Evolutionary conservation across 164 flowering plant genomes (phyloP).

Genomic region (Platanus orientalis): DNA sequence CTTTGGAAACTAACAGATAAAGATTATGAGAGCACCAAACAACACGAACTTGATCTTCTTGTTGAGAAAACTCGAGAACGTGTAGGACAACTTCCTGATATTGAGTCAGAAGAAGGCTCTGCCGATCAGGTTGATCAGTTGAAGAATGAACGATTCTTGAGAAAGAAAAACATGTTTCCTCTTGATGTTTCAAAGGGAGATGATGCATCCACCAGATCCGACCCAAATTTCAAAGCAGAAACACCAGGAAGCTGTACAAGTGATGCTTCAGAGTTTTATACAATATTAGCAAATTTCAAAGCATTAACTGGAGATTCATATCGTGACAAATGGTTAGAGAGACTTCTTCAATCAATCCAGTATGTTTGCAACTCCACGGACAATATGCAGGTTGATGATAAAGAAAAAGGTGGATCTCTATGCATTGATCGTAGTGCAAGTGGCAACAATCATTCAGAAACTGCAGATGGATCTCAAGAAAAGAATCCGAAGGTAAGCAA

Average conservation of each 20-base stretch:
- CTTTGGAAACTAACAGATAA: constrained; percentile 89
- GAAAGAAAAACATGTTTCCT: constrained; percentile 56
- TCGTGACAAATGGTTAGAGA: constrained; percentile 87
- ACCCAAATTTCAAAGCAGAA: constrained; percentile 44
- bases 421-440: constrained; percentile 5
- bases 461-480: constrained; percentile 29
- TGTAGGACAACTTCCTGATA: constrained; percentile 75
- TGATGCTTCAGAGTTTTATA: constrained; percentile 44
- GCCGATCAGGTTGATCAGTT: constrained; percentile 47
- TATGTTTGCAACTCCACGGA: constrained; percentile 37
- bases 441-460: constrained; percentile 20
- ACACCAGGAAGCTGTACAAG: constrained; percentile 70
- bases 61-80: constrained; percentile 71
- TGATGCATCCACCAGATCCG: constrained; percentile 36
- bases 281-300: constrained; percentile 49
- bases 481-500: constrained; percentile 28
- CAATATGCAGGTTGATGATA: constrained; percentile 23
- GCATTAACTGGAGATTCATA: constrained; percentile 60
- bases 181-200: constrained; percentile 77
- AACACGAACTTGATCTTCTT: constrained; percentile 85
- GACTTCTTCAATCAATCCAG: constrained; percentile 60
- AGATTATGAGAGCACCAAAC: constrained; percentile 78
- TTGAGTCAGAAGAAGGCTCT: constrained; percentile 51
- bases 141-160: constrained; percentile 42
- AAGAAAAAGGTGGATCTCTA: constrained; percentile 30